phyloP scores from a whole-genome alignment of 148 eudicot genomes.

The Persicaria tinctoria region DNA sequence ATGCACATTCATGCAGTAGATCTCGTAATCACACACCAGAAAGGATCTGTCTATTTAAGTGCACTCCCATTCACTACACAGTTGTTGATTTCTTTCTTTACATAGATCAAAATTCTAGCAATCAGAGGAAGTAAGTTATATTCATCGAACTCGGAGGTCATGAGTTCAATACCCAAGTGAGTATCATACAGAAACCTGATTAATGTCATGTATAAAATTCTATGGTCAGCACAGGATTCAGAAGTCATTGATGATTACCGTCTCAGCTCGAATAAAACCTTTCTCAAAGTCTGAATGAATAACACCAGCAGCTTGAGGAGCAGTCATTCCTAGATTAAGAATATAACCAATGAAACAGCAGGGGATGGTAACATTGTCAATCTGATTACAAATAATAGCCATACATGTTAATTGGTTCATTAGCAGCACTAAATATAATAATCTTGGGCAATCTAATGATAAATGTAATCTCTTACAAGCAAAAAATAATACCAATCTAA shows the following conservation, averaged over 20 bases:
- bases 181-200: background rate
- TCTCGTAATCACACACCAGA: background rate
- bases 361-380: background rate
- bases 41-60: background rate
- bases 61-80: background rate
- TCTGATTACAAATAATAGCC: background rate
- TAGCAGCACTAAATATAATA: background rate
- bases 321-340: constrained; percentile 71
- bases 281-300: constrained; percentile 99
- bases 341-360: background rate
- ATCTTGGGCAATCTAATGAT: background rate
- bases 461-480: background rate
- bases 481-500: background rate
- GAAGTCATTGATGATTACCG: constrained; percentile 38
- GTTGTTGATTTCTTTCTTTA: background rate
- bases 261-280: constrained; percentile 98
- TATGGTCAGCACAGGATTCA: background rate
- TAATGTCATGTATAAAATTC: background rate
- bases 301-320: constrained; percentile 99
- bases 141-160: background rate
- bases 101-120: background rate
- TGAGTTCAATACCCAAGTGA: background rate
- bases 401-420: background rate
- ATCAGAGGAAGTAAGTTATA: constrained; percentile 4
- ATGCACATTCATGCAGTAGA: background rate